phyloP scores from a whole-genome alignment of 495 filamentous ascomycete genomes.

The Clohesyomyces aquaticus region DNA sequence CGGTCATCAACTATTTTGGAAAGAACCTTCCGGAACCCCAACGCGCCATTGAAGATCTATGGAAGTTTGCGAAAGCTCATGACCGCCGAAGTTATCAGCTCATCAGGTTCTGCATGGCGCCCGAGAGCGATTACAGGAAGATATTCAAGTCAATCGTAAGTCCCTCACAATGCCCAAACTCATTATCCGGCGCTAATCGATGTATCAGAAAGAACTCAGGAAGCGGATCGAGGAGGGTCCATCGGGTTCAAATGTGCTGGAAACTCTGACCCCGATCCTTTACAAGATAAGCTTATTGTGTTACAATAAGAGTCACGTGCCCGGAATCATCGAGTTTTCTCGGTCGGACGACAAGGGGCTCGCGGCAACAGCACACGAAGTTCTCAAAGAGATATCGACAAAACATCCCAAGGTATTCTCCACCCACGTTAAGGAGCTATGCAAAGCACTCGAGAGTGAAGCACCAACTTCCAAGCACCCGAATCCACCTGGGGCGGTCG shows the following conservation, averaged over 20 bases:
- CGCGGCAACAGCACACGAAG: conserved; percentile 79
- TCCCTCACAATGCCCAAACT: conserved; percentile 12
- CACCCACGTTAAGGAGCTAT: conserved; percentile 89
- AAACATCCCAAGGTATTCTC: conserved; percentile 86
- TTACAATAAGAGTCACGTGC: conserved; percentile 92
- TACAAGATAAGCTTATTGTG: conserved; percentile 81
- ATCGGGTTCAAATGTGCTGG: conserved; percentile 61
- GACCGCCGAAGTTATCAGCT: conserved; percentile 91
- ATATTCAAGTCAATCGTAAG: conserved; percentile 75
- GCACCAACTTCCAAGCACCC: conserved; percentile 69
- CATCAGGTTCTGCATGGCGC: conserved; percentile 78
- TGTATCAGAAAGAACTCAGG: conserved; percentile 70
- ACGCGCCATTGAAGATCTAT: conserved; percentile 70
- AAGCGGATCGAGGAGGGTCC: conserved; percentile 75
- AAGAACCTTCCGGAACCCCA: conserved; percentile 74
- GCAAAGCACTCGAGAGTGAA: conserved; percentile 77
- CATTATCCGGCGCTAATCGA: conserved; percentile 9
- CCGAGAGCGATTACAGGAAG: conserved; percentile 89
- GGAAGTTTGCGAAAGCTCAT: conserved; percentile 89
- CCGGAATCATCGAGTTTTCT: conserved; percentile 84
- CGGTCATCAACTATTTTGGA: conserved; percentile 67
- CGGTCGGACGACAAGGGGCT: conserved; percentile 78
- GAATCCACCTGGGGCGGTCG: conserved; percentile 71
- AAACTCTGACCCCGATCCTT: conserved; percentile 80
- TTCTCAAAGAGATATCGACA: conserved; percentile 89